Evolutionary conservation across 106 monocot genomes (phyloP).

Genomic region (Acorus calamus): DNA sequence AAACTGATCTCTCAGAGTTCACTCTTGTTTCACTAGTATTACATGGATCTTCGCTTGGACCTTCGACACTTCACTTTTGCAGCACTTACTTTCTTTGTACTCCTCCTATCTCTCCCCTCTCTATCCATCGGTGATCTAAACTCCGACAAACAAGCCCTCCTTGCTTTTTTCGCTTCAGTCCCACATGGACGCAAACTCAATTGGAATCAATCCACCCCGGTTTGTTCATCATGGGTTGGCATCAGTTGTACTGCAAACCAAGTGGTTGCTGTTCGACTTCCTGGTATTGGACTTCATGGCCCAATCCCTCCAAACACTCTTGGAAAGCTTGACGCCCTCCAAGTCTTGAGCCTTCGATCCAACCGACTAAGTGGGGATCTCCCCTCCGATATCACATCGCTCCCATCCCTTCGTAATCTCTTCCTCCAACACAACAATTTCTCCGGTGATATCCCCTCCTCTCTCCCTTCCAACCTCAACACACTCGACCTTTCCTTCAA

Average conservation of each 20-base stretch:
- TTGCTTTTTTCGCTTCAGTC: too few relatives aligned
- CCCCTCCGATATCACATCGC: slow-evolving; percentile 9
- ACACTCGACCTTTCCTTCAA: slow-evolving; percentile 10
- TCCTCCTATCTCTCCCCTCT: too few relatives aligned
- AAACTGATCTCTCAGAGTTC: too few relatives aligned
- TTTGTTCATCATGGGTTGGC: too few relatives aligned
- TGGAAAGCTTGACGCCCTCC: slow-evolving; percentile 5
- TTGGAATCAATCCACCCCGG: too few relatives aligned
- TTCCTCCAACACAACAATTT: slow-evolving; percentile 13
- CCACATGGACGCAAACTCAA: too few relatives aligned
- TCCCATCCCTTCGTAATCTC: slow-evolving; percentile 4
- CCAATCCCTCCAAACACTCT: slow-evolving; percentile 6
- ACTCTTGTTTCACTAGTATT: too few relatives aligned
- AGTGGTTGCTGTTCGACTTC: slow-evolving; percentile 6
- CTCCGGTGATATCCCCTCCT: slow-evolving; percentile 7
- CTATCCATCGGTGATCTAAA: too few relatives aligned
- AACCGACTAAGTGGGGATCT: slow-evolving; percentile 15
- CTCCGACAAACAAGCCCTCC: too few relatives aligned
- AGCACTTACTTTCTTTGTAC: too few relatives aligned
- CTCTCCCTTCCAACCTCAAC: neutral
- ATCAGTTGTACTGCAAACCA: neutral
- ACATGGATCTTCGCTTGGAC: too few relatives aligned
- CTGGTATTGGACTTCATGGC: slow-evolving; percentile 5
- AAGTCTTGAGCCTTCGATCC: slow-evolving; percentile 6
- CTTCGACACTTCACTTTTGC: too few relatives aligned